Conservation (phyloP, 352 stramenopile species). For the Globisporangium middletonii region DNA sequence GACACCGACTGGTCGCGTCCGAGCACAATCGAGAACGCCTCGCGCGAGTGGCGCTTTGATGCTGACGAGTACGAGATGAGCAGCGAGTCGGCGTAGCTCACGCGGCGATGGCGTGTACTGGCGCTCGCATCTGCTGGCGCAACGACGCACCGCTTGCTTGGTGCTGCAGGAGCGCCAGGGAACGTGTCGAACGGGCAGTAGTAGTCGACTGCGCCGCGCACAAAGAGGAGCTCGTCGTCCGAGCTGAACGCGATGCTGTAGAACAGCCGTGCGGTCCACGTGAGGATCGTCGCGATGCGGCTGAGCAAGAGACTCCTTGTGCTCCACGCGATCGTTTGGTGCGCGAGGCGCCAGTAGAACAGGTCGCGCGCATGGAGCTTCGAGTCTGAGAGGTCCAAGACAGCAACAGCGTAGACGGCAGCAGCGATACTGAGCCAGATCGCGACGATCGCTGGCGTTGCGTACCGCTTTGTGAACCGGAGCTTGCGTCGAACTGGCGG, state of each 20-base stretch:
- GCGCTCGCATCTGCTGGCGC: neutral
- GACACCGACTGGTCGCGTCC: no score
- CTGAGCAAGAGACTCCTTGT: slow-evolving; percentile 36
- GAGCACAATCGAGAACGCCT: neutral
- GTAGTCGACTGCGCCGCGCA: slow-evolving; percentile 37
- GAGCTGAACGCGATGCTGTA: slow-evolving; percentile 20
- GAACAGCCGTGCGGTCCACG: slow-evolving; percentile 30
- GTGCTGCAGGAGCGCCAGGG: slow-evolving; percentile 11
- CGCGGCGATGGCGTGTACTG: slow-evolving; percentile 1
- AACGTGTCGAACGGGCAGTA: slow-evolving; percentile 38
- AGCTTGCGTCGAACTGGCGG: slow-evolving; percentile 23
- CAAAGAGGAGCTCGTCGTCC: slow-evolving; percentile 33
- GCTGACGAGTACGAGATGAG: slow-evolving; percentile 1
- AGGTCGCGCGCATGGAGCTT: slow-evolving; percentile 21
- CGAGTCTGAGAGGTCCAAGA: slow-evolving; percentile 18
- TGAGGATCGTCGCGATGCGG: slow-evolving; percentile 30
- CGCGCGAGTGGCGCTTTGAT: neutral
- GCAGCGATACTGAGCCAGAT: slow-evolving; percentile 18
- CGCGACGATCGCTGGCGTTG: slow-evolving; percentile 15
- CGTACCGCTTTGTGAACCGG: slow-evolving; percentile 15
- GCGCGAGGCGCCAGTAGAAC: slow-evolving; percentile 15
- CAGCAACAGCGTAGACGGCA: slow-evolving; percentile 24
- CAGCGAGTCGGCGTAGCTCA: slow-evolving; percentile 4
- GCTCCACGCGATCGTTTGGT: slow-evolving; percentile 15
- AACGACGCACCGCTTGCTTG: neutral